Base-by-base conservation (phyloP, 148 eudicot genomes). In the Rhododendron henanense region DNA sequence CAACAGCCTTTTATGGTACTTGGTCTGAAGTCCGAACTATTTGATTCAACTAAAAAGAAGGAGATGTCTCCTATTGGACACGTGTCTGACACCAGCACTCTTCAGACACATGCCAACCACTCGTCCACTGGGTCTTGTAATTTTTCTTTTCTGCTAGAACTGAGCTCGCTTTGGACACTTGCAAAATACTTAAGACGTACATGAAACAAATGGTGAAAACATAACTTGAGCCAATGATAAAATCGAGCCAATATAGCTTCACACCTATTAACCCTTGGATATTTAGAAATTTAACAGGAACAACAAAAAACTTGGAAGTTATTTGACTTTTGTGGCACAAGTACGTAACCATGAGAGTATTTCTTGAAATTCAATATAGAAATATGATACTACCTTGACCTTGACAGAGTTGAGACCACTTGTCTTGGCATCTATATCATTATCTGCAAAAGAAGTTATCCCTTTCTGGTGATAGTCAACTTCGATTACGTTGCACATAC, bases 391-490 rank as follows among this genome's bases (percentile, higher is more conserved):
- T 83, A 73, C 45, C 77, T 83, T 45, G 63, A 77, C 85, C 75
- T 87, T 83, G 19, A 33, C 9, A 81, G 71, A 41, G 45, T 41
- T 41, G 45, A 41, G 45, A 41, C 45, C 80, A 88, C 74, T 33
- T 84, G 87, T 74, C 45, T 84, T 79, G 84, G 73, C 71, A 81
- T 85, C 83, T 78, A 10, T 74, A 83, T 15, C 78, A 83, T 75
- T 51, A 57, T 50, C 83, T 57, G 48, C 61, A 78, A 85, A 51
- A 83, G 21, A 47, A 65, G 55, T 55, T 78, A 37, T 88, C 87
- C 80, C 85, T 86, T 85, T 87, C 79, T 51, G 80, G 71, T 87
- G 86, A 82, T 50, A 45, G 79, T 84, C 80, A n/a, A 87, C 88
- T 84, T 87, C 79, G 35, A 67, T 50, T 61, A 74, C 41, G 50